These are phyloP conservation scores for Talaromyces sp. DNA, from an alignment of 2,329 filamentous ascomycete species.

Conservation along the genomic window DNA sequence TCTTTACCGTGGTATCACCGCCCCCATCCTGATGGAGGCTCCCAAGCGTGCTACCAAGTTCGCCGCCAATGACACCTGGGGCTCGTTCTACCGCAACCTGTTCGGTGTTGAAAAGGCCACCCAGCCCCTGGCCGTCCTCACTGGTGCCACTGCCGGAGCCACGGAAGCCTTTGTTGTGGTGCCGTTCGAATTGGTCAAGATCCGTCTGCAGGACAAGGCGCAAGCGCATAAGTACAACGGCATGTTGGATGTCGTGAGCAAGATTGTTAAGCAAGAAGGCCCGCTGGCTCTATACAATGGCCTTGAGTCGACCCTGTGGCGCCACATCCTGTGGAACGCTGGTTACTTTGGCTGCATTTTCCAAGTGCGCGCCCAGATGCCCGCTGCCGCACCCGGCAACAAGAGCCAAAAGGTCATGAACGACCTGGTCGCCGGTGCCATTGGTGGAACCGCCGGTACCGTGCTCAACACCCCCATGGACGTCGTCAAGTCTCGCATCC, in stretches of 20 bases:
- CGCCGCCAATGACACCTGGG: conserved; percentile 98
- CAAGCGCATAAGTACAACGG: conserved; percentile 68
- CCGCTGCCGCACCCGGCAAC: conserved; percentile 61
- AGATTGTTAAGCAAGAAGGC: conserved; percentile 78
- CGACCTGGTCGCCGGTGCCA: conserved; percentile 76
- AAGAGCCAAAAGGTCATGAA: conserved; percentile 79
- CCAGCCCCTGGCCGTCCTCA: conserved; percentile 85
- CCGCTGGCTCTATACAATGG: conserved; percentile 90
- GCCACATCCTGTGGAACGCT: conserved; percentile 88
- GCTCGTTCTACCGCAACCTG: conserved; percentile 80
- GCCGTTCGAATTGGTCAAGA: conserved; percentile 97
- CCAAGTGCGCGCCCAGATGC: conserved; percentile 83
- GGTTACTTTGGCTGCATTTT: conserved; percentile 99
- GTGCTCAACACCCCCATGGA: conserved; percentile 94
- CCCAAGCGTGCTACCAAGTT: conserved; percentile 97
- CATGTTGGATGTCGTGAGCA: conserved; percentile 48
- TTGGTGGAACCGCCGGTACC: conserved; percentile 88
- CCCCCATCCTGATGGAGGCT: conserved; percentile 96
- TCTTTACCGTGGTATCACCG: conserved; percentile 90
- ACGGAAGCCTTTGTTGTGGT: conserved; percentile 97
- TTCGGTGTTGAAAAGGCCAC: conserved; percentile 86
- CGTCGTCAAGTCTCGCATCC: conserved; percentile 96
- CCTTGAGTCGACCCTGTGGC: conserved; percentile 93
- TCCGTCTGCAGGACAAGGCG: conserved; percentile 91
- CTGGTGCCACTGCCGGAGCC: conserved; percentile 88